These are phyloP conservation scores for rapeseed (Brassica napus) DNA, from an alignment of 345 rosid species.

Conservation along the genomic window Da-Ae NC_063452.1:63284001-63284500, in stretches of 20 bases:
- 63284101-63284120: constrained; percentile 22
- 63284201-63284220: background rate
- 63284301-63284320: constrained; percentile 38
- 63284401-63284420: background rate
- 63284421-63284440: background rate
- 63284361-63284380: background rate
- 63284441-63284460: background rate
- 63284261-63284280: constrained; percentile 45
- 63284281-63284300: constrained; percentile 37
- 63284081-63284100: constrained; percentile 19
- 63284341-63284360: background rate
- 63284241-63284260: background rate
- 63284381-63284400: background rate
- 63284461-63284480: background rate
- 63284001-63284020: constrained; percentile 13
- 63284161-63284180: background rate
- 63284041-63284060: constrained; percentile 14
- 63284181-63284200: constrained; percentile 17
- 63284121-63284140: constrained; percentile 33
- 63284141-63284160: constrained; percentile 11
- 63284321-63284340: constrained; percentile 4
- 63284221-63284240: constrained; percentile 8
- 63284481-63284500: background rate
- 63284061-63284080: constrained; percentile 19
- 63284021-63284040: constrained; percentile 24